Evolutionary conservation across 805 yeast species (phyloP).

Genomic region (Tetrapisispora nanseiensis): DNA sequence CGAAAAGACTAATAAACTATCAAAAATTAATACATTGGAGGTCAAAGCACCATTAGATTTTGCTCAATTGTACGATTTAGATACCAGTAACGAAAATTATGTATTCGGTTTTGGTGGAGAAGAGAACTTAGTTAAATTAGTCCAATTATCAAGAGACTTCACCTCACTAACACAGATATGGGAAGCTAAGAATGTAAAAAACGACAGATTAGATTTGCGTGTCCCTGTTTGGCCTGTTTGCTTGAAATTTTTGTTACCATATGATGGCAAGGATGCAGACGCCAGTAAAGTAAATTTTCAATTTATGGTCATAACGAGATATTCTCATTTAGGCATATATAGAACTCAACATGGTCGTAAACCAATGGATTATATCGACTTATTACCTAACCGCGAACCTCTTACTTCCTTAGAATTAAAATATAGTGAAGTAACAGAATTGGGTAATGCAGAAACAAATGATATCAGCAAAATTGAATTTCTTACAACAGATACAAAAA

Average conservation of each 20-base stretch:
- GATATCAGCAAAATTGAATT: slow-evolving; percentile 33
- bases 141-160: slow-evolving; percentile 16
- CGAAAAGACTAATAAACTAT: slow-evolving; percentile 9
- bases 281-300: slow-evolving; percentile 29
- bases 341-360: slow-evolving; percentile 57
- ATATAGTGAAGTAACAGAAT: slow-evolving; percentile 8
- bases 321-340: slow-evolving; percentile 55
- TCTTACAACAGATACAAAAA: slow-evolving; percentile 64
- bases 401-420: slow-evolving; percentile 14
- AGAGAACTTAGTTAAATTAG: slow-evolving; percentile 41
- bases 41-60: slow-evolving; percentile 39
- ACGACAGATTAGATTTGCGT: slow-evolving; percentile 65
- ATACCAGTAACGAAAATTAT: slow-evolving; percentile 31
- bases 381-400: slow-evolving; percentile 24
- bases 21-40: slow-evolving; percentile 12
- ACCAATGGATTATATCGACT: slow-evolving; percentile 40
- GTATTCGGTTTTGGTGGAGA: slow-evolving; percentile 80
- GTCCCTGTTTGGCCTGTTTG: slow-evolving; percentile 73
- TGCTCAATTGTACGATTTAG: slow-evolving; percentile 37
- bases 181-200: slow-evolving; percentile 74
- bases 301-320: slow-evolving; percentile 52
- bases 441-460: slow-evolving; percentile 15
- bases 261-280: slow-evolving; percentile 18
- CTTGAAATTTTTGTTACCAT: slow-evolving; percentile 37
- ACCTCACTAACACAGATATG: slow-evolving; percentile 36